These are phyloP conservation scores for Thraustochytrium striatum DNA, from an alignment of 352 stramenopile genomes.

Conservation along the genomic window DNA sequence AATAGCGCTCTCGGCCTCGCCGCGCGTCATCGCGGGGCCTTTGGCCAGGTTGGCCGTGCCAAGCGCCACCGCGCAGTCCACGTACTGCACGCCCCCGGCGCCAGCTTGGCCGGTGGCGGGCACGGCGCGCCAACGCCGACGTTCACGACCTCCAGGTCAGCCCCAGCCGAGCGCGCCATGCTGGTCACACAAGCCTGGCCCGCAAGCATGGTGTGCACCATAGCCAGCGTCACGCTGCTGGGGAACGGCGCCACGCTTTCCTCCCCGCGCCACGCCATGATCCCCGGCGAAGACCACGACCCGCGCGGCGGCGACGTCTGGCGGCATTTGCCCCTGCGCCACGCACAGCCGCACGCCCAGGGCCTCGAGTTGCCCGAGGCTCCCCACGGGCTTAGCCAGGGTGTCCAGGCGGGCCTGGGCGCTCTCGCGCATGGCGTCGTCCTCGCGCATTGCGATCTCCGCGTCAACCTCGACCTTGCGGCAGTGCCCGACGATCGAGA, in stretches of 20 bases:
- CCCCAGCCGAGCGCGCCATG: slow-evolving; percentile 55
- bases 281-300: slow-evolving; percentile 64
- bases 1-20: slow-evolving; percentile 57
- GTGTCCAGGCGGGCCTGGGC: slow-evolving; percentile 58
- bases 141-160: slow-evolving; percentile 58
- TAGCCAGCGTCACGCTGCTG: slow-evolving; percentile 57
- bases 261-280: slow-evolving; percentile 62
- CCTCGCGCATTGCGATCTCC: no score
- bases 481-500: no score
- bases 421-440: no score
- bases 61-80: background rate
- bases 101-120: background rate
- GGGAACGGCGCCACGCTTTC: slow-evolving; percentile 62
- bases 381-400: slow-evolving; percentile 65
- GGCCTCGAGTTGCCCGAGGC: slow-evolving; percentile 62
- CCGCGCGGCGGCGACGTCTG: slow-evolving; percentile 51
- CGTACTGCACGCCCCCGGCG: background rate
- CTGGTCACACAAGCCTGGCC: slow-evolving; percentile 60
- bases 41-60: slow-evolving; percentile 62
- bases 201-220: slow-evolving; percentile 58
- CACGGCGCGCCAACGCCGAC: slow-evolving; percentile 53
- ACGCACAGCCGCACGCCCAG: slow-evolving; percentile 59
- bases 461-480: no score
- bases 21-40: slow-evolving; percentile 58
- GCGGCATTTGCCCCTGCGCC: slow-evolving; percentile 55